Conservation (phyloP, 2,329 filamentous ascomycete species). For the Pseudonectria foliicola region DNA sequence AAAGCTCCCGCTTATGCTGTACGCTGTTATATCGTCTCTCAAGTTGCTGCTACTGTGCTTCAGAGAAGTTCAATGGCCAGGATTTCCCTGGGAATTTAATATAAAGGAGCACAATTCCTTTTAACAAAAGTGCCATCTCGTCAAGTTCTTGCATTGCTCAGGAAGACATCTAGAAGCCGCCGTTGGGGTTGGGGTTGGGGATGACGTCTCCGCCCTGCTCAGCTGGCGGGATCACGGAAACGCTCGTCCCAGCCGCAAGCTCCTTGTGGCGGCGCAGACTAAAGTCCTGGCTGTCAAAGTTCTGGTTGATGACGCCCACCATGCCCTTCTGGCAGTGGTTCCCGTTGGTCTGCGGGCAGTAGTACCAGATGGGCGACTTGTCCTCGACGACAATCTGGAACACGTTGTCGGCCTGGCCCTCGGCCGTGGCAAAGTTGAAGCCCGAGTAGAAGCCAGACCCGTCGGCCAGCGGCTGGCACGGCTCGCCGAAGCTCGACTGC, state of each 20-base stretch:
- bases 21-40: too few relatives aligned
- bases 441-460: slow-evolving; percentile 37
- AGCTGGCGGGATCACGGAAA: slow-evolving; percentile 24
- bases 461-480: slow-evolving; percentile 34
- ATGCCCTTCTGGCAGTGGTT: slow-evolving; percentile 43
- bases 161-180: slow-evolving; percentile 26
- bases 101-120: too few relatives aligned
- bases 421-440: slow-evolving; percentile 33
- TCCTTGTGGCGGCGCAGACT: slow-evolving; percentile 32
- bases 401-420: slow-evolving; percentile 31
- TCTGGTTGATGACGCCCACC: slow-evolving; percentile 43
- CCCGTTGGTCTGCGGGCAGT: slow-evolving; percentile 34
- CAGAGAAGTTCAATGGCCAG: too few relatives aligned
- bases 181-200: slow-evolving; percentile 35
- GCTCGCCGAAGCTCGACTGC: slow-evolving; percentile 34
- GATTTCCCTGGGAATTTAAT: too few relatives aligned
- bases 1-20: too few relatives aligned
- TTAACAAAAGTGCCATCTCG: too few relatives aligned
- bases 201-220: slow-evolving; percentile 31
- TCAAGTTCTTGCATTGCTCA: background rate
- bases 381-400: slow-evolving; percentile 39
- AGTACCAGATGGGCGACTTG: slow-evolving; percentile 36
- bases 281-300: slow-evolving; percentile 30
- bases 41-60: too few relatives aligned
- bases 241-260: slow-evolving; percentile 25